Evolutionary conservation across 192 early-diverging fungal genomes (phyloP).

Genomic region (Powellomyces hirtus): DNA sequence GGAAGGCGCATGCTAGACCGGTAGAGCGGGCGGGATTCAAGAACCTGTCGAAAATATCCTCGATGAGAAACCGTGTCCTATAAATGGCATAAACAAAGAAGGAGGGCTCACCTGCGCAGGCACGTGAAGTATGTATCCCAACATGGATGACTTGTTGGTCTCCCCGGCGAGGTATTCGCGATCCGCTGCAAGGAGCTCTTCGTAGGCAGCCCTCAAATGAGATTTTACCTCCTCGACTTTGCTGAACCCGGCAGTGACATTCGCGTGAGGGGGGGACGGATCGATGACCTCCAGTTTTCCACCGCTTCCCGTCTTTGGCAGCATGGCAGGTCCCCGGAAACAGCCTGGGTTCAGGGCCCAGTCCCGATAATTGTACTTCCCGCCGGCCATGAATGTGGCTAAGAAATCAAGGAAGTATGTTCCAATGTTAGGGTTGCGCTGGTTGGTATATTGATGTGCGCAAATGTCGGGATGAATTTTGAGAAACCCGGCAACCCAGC

Average conservation of each 20-base stretch:
- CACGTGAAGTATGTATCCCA: too few relatives aligned
- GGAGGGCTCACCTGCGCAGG: too few relatives aligned
- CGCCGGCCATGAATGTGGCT: background rate
- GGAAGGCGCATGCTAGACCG: too few relatives aligned
- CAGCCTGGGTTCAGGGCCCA: background rate
- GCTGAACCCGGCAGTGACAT: background rate
- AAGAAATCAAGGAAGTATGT: constrained; percentile 23
- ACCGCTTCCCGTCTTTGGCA: background rate
- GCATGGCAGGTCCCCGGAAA: background rate
- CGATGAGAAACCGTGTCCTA: too few relatives aligned
- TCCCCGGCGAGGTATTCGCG: too few relatives aligned
- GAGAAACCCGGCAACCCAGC: constrained; percentile 27
- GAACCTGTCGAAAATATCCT: too few relatives aligned
- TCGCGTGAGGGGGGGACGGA: background rate
- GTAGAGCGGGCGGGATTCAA: too few relatives aligned
- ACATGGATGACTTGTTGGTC: too few relatives aligned
- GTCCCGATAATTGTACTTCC: background rate
- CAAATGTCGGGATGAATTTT: constrained; percentile 15
- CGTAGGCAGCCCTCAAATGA: background rate
- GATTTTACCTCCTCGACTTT: background rate
- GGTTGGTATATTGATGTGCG: constrained; percentile 2
- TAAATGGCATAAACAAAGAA: too few relatives aligned
- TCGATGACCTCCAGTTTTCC: background rate
- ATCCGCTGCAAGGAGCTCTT: constrained; percentile 3
- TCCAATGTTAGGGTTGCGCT: background rate